A percentile compares a stretch with the other conserved stretches of the same genome.
phyloP scores from a whole-genome alignment of 441 rosid species.

The Populus hybrid region DNA sequence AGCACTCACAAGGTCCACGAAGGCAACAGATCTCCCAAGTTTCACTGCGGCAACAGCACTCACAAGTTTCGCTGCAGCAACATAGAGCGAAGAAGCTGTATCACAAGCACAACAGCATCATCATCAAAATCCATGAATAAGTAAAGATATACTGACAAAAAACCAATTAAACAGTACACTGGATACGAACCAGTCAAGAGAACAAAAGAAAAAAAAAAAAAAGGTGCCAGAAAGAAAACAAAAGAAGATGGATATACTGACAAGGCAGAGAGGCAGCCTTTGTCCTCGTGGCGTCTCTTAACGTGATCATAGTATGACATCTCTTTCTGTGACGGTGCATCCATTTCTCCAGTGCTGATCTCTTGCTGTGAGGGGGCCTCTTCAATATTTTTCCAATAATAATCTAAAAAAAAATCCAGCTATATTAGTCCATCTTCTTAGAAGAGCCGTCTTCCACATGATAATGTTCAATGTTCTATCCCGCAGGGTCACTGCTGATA shows the following conservation, averaged over 20 bases:
- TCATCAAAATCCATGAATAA: not conserved
- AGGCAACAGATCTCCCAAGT: not conserved
- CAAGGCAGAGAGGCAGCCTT: slow-evolving; percentile 48
- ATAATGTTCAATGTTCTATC: not conserved
- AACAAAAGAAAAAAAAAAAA: not conserved
- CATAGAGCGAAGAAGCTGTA: slow-evolving; percentile 35
- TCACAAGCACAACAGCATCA: not conserved
- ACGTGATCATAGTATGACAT: slow-evolving; percentile 40
- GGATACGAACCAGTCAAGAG: too few relatives aligned
- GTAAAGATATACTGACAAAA: not conserved
- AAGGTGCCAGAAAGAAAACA: not conserved
- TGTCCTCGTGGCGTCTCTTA: slow-evolving; percentile 40
- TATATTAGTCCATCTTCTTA: not conserved
- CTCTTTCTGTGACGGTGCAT: slow-evolving; percentile 35
- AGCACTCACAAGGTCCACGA: not conserved
- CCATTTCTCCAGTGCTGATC: slow-evolving; percentile 24
- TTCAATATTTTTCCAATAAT: not conserved
- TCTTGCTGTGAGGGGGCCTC: not conserved
- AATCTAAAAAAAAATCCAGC: not conserved
- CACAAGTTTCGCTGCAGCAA: slow-evolving; percentile 23
- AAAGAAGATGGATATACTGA: slow-evolving; percentile 10
- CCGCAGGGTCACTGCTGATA: not conserved
- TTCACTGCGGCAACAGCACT: slow-evolving; percentile 20
- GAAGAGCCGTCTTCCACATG: not conserved
- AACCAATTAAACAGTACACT: not conserved